Conservation (phyloP, 1,284 basidiomycete species). For the Mixia osmundae region DNA sequence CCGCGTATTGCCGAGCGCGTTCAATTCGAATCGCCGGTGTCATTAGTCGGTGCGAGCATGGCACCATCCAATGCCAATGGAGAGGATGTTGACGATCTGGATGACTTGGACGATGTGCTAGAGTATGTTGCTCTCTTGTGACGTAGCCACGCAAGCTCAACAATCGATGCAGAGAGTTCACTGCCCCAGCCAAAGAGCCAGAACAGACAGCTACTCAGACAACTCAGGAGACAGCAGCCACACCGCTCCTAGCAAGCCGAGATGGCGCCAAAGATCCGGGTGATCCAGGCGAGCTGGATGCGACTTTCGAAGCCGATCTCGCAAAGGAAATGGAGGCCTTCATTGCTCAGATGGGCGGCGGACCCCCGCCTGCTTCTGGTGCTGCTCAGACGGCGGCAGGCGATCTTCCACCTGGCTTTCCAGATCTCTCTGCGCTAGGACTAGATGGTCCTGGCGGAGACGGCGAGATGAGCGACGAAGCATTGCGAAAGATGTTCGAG, state of each 20-base stretch:
- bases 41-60: too few relatives aligned
- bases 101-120: constrained; percentile 9
- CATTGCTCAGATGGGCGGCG: constrained; percentile 1
- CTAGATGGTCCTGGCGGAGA: background rate
- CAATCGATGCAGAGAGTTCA: constrained; percentile 4
- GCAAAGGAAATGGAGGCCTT: constrained; percentile 8
- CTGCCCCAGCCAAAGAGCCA: background rate
- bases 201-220: background rate
- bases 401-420: constrained; percentile 3
- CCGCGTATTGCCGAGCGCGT: too few relatives aligned
- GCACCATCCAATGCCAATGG: too few relatives aligned
- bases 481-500: constrained; percentile 5
- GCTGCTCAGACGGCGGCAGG: background rate
- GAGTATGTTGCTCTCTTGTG: background rate
- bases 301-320: constrained; percentile 7
- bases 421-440: constrained; percentile 1
- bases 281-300: constrained; percentile 8
- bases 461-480: constrained; percentile 2
- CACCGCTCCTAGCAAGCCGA: background rate
- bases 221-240: background rate
- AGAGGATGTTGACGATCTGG: constrained; percentile 9
- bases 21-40: too few relatives aligned
- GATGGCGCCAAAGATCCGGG: constrained; percentile 1
- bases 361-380: background rate
- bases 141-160: background rate